phyloP scores from a whole-genome alignment of 768 basidiomycete genomes.

The Mycena metata region DNA sequence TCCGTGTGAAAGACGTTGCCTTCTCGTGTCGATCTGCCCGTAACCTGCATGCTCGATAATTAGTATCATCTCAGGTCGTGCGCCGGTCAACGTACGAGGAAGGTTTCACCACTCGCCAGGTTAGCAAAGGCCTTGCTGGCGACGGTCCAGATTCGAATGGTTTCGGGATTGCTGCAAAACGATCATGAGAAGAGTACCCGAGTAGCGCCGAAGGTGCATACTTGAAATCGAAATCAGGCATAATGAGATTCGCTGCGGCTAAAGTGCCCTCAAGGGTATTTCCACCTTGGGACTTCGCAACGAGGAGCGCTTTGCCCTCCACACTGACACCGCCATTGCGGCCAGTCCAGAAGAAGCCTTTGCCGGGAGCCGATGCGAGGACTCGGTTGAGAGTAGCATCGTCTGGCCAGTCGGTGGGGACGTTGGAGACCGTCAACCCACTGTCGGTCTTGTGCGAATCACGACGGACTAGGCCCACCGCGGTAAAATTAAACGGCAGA shows the following conservation, averaged over 20 bases:
- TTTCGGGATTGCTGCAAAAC: constrained; percentile 16
- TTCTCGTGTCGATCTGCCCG: constrained; percentile 9
- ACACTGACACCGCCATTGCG: constrained; percentile 19
- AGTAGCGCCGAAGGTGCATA: background rate
- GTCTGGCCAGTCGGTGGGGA: constrained; percentile 20
- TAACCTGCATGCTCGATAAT: too few relatives aligned
- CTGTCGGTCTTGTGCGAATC: constrained; percentile 11
- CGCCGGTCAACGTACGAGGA: too few relatives aligned
- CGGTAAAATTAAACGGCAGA: constrained; percentile 2
- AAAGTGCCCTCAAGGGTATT: constrained; percentile 18
- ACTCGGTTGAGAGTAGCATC: constrained; percentile 13
- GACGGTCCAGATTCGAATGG: constrained; percentile 21
- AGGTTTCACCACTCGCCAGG: constrained; percentile 12
- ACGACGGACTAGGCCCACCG: constrained; percentile 19
- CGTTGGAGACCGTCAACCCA: constrained; percentile 15
- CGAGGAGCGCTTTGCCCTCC: constrained; percentile 21
- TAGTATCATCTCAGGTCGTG: too few relatives aligned
- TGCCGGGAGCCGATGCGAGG: constrained; percentile 3
- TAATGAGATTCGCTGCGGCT: background rate
- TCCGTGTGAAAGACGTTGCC: constrained; percentile 24
- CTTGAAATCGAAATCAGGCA: constrained; percentile 20
- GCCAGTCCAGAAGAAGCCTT: constrained; percentile 21
- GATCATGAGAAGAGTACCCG: constrained; percentile 17
- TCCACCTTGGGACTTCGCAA: constrained; percentile 5
- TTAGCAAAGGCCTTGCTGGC: constrained; percentile 14